Evolutionary conservation across 192 early-diverging fungal species (phyloP), one percentile per base, ranked within the genome.

Genomic region (Umbelopsis sp.): DNA sequence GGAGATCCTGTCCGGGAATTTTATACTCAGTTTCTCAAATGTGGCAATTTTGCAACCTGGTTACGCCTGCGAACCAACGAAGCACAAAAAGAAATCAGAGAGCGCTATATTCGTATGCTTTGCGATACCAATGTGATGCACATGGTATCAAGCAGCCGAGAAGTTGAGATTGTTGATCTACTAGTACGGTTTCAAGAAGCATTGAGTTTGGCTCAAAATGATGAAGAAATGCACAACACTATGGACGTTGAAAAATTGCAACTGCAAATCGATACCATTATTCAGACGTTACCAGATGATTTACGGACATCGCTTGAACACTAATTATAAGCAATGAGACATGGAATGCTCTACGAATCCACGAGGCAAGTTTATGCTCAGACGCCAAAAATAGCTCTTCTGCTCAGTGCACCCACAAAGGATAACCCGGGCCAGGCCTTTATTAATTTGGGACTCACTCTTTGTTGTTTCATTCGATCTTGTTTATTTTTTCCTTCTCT

Each of bases 31-130:
- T 99, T 99, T 77, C 80, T 98, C 48, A 92, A 92, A 78, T 96
- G 94, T 51, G 91, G 94, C 51, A 98, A 96, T 72, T 99, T 99
- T 88, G 95, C 95, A 6, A 91, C 94, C 1, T 99, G 97, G 97
- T 86, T 99, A 25, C 92, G 91, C 13, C 82, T 89, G 46, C 86
- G 92, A 9, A 94, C 92, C 5, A 84, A 82, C 44, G 89, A 93
- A 41, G 89, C 93, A 0, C 92, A 94, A 77, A 89, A 90, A 41
- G 91, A 93, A 66, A 88, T 97, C 85, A 66, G 25, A n/a, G 52
- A 75, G 20, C 49, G 68, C 52, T 49, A 49, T 27, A 61, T 61
- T 18, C 55, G 55, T 33, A 61, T 27, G 25, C 55, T 61, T 3
- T 61, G 55, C 55, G 30, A 61, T 16, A 35, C 55, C 27, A 30